Evolutionary conservation across 202 grass and related monocot species (phyloP).

Genomic region (Elaeis oleifera): DNA sequence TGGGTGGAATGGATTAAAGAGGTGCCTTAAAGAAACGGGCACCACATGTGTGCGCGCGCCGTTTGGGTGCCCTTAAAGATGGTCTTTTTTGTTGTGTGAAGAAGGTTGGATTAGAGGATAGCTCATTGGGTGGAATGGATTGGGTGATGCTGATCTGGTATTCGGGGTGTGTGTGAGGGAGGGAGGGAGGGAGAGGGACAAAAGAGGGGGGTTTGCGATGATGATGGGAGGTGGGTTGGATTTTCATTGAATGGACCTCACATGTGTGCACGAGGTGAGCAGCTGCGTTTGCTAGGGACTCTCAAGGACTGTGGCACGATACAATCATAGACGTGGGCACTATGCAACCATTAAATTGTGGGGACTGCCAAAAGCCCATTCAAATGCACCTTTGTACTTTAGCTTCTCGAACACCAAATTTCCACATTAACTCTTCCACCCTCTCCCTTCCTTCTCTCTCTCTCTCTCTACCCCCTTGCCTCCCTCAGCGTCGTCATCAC

Average conservation of each 20-base stretch:
- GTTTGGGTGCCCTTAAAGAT: background rate
- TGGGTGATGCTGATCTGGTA: background rate
- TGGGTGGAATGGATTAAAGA: no score
- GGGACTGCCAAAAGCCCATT: slow-evolving; percentile 5
- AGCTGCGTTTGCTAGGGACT: slow-evolving; percentile 8
- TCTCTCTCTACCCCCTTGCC: background rate
- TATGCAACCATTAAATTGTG: slow-evolving; percentile 17
- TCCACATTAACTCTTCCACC: slow-evolving; percentile 4
- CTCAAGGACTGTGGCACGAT: slow-evolving; percentile 21
- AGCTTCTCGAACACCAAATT: slow-evolving; percentile 11
- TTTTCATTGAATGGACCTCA: slow-evolving; percentile 18
- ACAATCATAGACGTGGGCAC: slow-evolving; percentile 41
- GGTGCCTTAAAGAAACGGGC: background rate
- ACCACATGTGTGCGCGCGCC: background rate
- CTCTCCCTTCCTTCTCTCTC: background rate
- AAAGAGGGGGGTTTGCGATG: slow-evolving; percentile 2
- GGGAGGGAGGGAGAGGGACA: background rate
- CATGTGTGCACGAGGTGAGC: slow-evolving; percentile 29
- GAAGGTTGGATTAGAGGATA: background rate
- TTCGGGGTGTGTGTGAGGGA: background rate
- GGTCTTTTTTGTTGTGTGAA: no score
- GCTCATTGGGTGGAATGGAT: background rate
- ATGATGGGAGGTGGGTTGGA: slow-evolving; percentile 14
- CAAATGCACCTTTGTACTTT: slow-evolving; percentile 14
- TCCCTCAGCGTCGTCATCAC: background rate